These are phyloP conservation scores for Trichosporon sp. DNA, from an alignment of 1,284 basidiomycete species.

Conservation along the genomic window DNA sequence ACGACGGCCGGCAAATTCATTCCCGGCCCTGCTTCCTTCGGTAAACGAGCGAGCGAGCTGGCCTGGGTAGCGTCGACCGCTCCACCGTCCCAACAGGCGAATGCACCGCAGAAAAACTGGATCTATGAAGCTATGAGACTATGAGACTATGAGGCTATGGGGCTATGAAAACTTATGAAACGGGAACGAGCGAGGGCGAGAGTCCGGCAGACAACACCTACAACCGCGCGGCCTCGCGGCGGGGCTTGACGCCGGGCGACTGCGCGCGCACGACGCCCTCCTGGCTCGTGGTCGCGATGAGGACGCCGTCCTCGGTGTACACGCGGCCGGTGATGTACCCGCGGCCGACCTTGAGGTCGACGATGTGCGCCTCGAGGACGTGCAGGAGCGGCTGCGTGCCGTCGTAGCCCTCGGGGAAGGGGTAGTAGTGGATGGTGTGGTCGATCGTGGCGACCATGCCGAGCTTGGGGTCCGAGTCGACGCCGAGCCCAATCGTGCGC, in stretches of 20 bases:
- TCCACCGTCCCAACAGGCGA: neutral
- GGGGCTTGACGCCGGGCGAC: conserved; percentile 3
- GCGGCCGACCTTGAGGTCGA: conserved; percentile 61
- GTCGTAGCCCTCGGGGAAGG: conserved; percentile 65
- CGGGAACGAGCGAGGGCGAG: neutral
- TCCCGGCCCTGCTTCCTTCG: neutral
- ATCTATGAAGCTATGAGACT: neutral
- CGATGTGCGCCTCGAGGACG: conserved; percentile 65
- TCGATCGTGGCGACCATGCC: conserved; percentile 77
- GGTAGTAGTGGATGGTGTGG: conserved; percentile 78
- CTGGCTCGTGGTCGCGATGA: conserved; percentile 74
- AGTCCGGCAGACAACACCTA: too few relatives aligned
- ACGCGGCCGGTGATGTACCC: conserved; percentile 71
- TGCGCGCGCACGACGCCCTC: conserved; percentile 62
- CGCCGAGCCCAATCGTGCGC: conserved; percentile 60
- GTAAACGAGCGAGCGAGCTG: neutral
- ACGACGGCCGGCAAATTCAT: neutral
- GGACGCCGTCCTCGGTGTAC: conserved; percentile 64
- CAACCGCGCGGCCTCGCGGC: neutral
- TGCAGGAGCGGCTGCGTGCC: conserved; percentile 76
- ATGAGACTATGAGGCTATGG: neutral
- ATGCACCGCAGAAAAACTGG: neutral
- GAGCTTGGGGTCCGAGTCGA: conserved; percentile 46
- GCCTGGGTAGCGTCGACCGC: neutral
- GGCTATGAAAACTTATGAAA: neutral